Conservation (phyloP, 306 rosid species). For the Lathyrus tuberosus region DNA sequence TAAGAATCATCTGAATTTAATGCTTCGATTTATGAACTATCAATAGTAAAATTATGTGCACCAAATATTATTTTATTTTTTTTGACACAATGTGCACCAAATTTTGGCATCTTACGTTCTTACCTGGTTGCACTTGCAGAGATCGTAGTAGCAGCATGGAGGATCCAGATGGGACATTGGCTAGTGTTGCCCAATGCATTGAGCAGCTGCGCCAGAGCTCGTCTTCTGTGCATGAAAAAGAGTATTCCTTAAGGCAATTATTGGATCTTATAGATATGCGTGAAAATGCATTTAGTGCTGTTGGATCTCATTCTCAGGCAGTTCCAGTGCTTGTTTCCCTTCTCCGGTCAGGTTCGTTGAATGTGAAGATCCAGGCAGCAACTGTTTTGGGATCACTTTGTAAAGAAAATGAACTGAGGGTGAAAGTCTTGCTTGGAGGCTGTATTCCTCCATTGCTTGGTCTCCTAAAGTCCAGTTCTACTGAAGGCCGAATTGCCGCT, state of each 20-base stretch:
- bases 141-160: constrained; percentile 93
- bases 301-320: constrained; percentile 99
- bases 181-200: constrained; percentile 99
- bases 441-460: constrained; percentile 99
- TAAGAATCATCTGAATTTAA: constrained; percentile 33
- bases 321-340: constrained; percentile 99
- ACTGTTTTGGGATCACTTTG: constrained; percentile 92
- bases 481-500: constrained; percentile 90
- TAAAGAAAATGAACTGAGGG: constrained; percentile 93
- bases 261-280: constrained; percentile 84
- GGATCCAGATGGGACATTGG: constrained; percentile 98
- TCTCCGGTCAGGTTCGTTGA: constrained; percentile 89
- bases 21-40: constrained; percentile 29
- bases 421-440: constrained; percentile 98
- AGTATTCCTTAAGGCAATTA: constrained; percentile 84
- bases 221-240: constrained; percentile 81
- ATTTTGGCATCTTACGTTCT: constrained; percentile 39
- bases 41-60: constrained; percentile 7
- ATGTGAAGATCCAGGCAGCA: constrained; percentile 97
- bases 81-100: too few relatives aligned
- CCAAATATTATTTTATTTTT: too few relatives aligned
- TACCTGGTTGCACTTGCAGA: constrained; percentile 60
- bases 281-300: constrained; percentile 97
- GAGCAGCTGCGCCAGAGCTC: constrained; percentile 95
- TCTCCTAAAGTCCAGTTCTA: constrained; percentile 86